These are phyloP conservation scores for Paecilomyces niveus DNA, from an alignment of 2,329 filamentous ascomycete genomes.

Conservation along the genomic window DNA sequence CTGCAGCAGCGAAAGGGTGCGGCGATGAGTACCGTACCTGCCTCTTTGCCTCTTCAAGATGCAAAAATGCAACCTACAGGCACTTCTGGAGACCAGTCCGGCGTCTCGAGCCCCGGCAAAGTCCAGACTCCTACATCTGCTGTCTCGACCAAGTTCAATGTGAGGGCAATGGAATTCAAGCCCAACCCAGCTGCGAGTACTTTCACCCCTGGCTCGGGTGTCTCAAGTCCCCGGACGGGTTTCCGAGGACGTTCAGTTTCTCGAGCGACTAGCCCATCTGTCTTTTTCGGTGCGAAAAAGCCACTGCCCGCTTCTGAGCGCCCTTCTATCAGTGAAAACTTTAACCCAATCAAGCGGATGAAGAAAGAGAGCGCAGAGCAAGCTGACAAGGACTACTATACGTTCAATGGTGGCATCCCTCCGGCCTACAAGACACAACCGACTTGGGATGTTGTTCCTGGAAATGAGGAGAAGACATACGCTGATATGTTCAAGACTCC, in stretches of 20 bases:
- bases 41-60: conserved; percentile 56
- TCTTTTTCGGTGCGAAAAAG: conserved; percentile 64
- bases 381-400: conserved; percentile 53
- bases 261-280: conserved; percentile 41
- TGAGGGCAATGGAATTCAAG: conserved; percentile 67
- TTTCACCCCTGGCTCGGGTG: conserved; percentile 68
- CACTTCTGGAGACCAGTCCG: conserved; percentile 54
- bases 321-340: conserved; percentile 47
- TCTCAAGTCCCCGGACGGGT: conserved; percentile 62
- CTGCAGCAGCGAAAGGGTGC: conserved; percentile 46
- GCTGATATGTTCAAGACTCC: conserved; percentile 70
- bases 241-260: conserved; percentile 44
- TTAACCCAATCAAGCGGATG: conserved; percentile 62
- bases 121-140: conserved; percentile 49
- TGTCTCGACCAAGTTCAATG: conserved; percentile 51
- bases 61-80: conserved; percentile 67
- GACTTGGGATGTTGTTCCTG: conserved; percentile 69
- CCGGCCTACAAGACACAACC: conserved; percentile 77
- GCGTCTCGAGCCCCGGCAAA: conserved; percentile 35
- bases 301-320: conserved; percentile 54
- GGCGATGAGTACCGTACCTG: conserved; percentile 37
- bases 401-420: conserved; percentile 73
- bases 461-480: conserved; percentile 71
- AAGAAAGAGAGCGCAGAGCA: conserved; percentile 55
- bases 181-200: conserved; percentile 73